These are phyloP conservation scores for Echinochloa phyllopogon DNA, from an alignment of 176 grass and related monocot genomes.

Conservation along the genomic window DNA sequence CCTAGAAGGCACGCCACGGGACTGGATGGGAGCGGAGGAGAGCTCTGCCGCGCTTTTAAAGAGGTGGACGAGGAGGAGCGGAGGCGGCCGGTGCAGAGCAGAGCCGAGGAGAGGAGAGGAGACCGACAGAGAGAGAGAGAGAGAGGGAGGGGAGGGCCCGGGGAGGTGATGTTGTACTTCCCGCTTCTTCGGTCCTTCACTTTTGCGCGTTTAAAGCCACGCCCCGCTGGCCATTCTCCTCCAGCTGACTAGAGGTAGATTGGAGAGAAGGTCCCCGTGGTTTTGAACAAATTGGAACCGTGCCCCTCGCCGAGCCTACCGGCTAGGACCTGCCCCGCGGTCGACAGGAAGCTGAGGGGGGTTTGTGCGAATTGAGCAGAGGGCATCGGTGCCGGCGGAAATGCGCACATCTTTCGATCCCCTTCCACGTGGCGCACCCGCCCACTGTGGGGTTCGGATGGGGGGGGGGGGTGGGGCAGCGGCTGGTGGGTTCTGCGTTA, in stretches of 20 bases:
- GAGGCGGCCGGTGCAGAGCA: neutral
- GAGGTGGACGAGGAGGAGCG: neutral
- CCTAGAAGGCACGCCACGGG: neutral
- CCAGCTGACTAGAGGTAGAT: neutral
- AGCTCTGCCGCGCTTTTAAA: constrained; percentile 28
- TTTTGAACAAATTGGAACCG: fast-evolving
- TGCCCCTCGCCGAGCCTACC: neutral
- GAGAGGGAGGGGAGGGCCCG: too few species aligned
- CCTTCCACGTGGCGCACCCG: constrained; percentile 38
- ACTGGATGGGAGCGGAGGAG: neutral
- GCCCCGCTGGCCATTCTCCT: neutral
- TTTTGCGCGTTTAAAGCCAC: constrained; percentile 42
- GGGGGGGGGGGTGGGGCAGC: neutral
- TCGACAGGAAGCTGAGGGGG: neutral
- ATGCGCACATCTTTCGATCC: constrained; percentile 20
- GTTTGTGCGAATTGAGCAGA: fast-evolving
- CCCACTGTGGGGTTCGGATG: neutral
- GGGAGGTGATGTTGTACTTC: neutral
- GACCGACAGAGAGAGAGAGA: neutral
- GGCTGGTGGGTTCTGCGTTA: neutral
- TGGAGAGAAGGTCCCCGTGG: fast-evolving
- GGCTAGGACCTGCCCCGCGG: fast-evolving
- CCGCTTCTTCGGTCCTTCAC: neutral
- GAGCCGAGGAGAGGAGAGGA: neutral
- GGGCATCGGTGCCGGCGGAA: neutral